Evolutionary conservation across 352 stramenopile genomes (phyloP), one percentile per base, ranked within the genome.

Genomic region (Phytophthora meadii): DNA sequence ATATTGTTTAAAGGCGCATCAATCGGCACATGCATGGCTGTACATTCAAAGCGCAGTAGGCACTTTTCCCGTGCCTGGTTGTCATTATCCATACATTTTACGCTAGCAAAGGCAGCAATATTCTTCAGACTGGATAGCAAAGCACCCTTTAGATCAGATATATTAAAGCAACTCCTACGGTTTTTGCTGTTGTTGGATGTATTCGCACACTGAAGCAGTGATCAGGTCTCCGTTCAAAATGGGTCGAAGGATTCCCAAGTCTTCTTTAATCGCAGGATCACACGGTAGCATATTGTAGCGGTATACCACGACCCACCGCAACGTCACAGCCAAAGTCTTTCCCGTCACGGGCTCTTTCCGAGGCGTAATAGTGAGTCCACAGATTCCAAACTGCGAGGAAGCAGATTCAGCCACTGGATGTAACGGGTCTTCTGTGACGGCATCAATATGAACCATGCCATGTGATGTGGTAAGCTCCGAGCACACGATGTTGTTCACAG

Each of bases 381-480:
- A 69, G 19, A 72, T 61, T 32, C 64, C 69, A 27, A 47, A 71
- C 34, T 70, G 59, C 10, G 59, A 68, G 19, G 61, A 41, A 42
- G 54, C 57, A 8, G 27, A n/a, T 14, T 22, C 15, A 1, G 54
- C n/a, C 17, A 67, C 46, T 4, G 71, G 63, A 54, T 74, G 36
- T 54, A 71, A 37, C 8, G 57, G 57, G 34, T 79, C 71, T 11
- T 74, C 52, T 3, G 34, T 61, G 10, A 76, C 45, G 5, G 53
- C 68, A 17, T 79, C 71, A 10, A 76, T 64, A 45, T 76, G 59
- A n/a, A 79, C 59, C 37, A 79, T 62, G 5, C 67, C 68, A 19
- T 65, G 49, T 0, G 36, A 47, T 19, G 61, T 34, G 1, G 57
- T 64, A 10, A 79, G 42, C 6, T 68, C 46, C 1, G 61, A 63